Conservation (phyloP, 192 early-diverging fungal genomes). For the Podila verticillata region DNA sequence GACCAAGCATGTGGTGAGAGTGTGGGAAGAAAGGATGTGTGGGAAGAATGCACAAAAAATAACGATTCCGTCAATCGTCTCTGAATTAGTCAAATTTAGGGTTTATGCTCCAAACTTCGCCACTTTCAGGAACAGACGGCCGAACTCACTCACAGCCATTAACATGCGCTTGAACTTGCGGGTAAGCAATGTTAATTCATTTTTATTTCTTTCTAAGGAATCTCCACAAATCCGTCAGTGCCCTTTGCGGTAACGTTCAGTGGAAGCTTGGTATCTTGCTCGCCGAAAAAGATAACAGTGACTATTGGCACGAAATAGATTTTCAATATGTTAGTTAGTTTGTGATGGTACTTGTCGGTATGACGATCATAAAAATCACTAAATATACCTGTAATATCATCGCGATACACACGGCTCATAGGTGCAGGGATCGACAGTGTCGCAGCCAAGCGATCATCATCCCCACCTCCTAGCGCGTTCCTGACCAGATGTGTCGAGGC, state of each 20-base stretch:
- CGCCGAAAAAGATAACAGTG: conserved; percentile 45
- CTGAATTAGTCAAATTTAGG: neutral
- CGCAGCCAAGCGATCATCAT: conserved; percentile 67
- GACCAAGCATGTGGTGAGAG: conserved; percentile 4
- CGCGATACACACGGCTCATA: conserved; percentile 74
- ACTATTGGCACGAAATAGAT: conserved; percentile 8
- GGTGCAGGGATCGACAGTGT: conserved; percentile 75
- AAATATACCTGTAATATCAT: conserved; percentile 85
- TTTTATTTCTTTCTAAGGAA: conserved; percentile 9
- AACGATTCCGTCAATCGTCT: neutral
- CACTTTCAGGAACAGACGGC: neutral
- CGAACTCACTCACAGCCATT: too few relatives aligned
- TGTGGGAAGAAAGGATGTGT: neutral
- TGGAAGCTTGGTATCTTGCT: conserved; percentile 13
- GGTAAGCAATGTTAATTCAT: too few relatives aligned
- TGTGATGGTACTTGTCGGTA: too few relatives aligned
- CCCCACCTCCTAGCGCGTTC: conserved; percentile 68
- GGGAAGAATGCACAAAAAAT: neutral
- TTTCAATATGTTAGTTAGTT: too few relatives aligned
- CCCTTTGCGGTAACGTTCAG: conserved; percentile 6
- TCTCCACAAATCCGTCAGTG: conserved; percentile 43
- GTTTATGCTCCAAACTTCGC: neutral
- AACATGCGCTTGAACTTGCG: too few relatives aligned
- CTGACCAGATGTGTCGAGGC: conserved; percentile 80
- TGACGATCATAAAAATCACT: neutral